These are phyloP conservation scores for Leucocoprinus birnbaumii DNA, from an alignment of 768 basidiomycete genomes.

Conservation along the genomic window DNA sequence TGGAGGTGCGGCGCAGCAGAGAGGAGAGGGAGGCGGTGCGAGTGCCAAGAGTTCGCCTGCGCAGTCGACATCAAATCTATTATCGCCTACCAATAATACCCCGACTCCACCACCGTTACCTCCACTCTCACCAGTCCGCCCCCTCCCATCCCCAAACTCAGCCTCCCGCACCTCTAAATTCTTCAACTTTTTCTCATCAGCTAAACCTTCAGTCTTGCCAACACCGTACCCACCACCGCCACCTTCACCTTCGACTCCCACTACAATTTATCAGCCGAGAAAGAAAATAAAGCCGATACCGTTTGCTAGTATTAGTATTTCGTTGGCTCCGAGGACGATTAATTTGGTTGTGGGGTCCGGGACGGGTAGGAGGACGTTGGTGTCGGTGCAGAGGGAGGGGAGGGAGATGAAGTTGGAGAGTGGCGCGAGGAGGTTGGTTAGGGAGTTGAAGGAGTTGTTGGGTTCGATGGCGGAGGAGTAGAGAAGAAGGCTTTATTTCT, in stretches of 20 bases:
- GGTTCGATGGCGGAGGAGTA: background rate
- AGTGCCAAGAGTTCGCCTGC: constrained; percentile 3
- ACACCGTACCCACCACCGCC: background rate
- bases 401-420: constrained; percentile 57
- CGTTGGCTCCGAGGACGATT: constrained; percentile 40
- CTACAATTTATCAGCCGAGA: constrained; percentile 9
- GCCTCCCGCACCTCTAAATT: constrained; percentile 1
- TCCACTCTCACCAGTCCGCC: too few species aligned
- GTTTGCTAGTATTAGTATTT: constrained; percentile 34
- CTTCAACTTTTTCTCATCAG: constrained; percentile 15
- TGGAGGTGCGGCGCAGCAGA: constrained; percentile 5
- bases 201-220: too few species aligned
- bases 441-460: constrained; percentile 44
- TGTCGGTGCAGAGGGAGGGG: constrained; percentile 41
- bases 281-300: constrained; percentile 23
- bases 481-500: too few species aligned
- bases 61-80: constrained; percentile 1
- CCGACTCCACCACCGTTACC: background rate
- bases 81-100: too few species aligned
- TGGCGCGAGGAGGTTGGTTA: constrained; percentile 49
- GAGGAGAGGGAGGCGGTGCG: background rate
- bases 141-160: too few species aligned
- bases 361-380: constrained; percentile 46
- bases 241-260: background rate
- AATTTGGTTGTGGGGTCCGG: constrained; percentile 25